Percentiles rank a stretch among this genome's conserved stretches.
Evolutionary conservation across 2,329 filamentous ascomycete genomes (phyloP).

Genomic region (Talaromyces sp.): DNA sequence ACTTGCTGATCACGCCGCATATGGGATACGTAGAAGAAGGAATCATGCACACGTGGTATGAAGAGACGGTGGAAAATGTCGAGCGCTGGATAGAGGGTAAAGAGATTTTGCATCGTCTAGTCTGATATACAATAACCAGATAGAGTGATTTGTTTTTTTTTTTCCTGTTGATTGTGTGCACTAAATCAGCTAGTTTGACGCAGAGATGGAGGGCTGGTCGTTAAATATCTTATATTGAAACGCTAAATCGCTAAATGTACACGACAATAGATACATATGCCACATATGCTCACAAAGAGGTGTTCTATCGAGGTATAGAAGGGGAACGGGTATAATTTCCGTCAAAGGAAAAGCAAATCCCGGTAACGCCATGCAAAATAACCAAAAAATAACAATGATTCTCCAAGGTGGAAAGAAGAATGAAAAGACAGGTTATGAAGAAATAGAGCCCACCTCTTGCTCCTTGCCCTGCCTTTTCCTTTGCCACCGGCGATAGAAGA

Average conservation of each 20-base stretch:
- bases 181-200: background rate
- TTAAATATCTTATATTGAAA: background rate
- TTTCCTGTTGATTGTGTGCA: background rate
- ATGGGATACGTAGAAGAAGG: slow-evolving; percentile 66
- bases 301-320: background rate
- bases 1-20: slow-evolving; percentile 64
- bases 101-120: slow-evolving; percentile 24
- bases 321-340: background rate
- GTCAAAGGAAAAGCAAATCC: background rate
- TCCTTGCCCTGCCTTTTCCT: background rate
- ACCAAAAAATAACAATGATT: background rate
- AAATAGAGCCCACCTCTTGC: background rate
- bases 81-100: slow-evolving; percentile 54
- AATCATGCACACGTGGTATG: slow-evolving; percentile 57
- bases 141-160: background rate
- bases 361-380: background rate
- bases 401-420: background rate
- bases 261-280: background rate
- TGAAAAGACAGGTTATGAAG: background rate
- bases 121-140: background rate
- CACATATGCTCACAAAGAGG: background rate
- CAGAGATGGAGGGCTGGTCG: background rate
- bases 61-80: slow-evolving; percentile 59
- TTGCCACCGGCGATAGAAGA: background rate
- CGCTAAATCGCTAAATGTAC: background rate